Evolutionary conservation across 257 asterid genomes (phyloP).

Genomic region (Solanum chilense): DNA sequence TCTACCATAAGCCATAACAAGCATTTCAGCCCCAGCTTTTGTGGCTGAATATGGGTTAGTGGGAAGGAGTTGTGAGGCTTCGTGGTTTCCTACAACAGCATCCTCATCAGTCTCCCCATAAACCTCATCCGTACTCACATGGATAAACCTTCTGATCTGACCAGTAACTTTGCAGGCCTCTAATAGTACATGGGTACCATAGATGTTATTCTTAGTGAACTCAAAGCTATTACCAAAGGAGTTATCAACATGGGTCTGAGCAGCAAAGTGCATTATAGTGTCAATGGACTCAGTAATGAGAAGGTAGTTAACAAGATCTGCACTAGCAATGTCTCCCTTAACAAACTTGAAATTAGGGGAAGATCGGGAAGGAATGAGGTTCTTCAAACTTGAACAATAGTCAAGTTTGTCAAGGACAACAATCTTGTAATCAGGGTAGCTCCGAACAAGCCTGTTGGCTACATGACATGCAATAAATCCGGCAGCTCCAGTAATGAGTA

Average conservation of each 20-base stretch:
- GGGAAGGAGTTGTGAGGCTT: conserved; percentile 18
- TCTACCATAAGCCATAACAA: conserved; percentile 17
- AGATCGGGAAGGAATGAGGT: conserved; percentile 6
- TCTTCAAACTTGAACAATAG: conserved; percentile 13
- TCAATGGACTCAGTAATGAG: conserved; percentile 13
- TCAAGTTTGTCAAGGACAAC: conserved; percentile 15
- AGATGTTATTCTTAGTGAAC: conserved; percentile 15
- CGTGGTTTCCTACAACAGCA: conserved; percentile 15
- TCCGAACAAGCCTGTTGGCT: conserved; percentile 7
- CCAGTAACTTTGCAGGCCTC: conserved; percentile 16
- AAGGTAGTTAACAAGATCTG: conserved; percentile 11
- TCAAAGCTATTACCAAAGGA: conserved; percentile 14
- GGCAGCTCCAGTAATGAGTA: conserved; percentile 14
- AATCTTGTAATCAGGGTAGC: conserved; percentile 13
- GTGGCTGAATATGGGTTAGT: conserved; percentile 18
- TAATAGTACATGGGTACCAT: conserved; percentile 13
- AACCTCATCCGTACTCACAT: conserved; percentile 11
- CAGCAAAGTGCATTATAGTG: conserved; percentile 18
- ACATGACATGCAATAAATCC: conserved; percentile 20
- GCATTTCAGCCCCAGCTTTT: conserved; percentile 16
- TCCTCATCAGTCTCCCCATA: conserved; percentile 16
- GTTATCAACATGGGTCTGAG: conserved; percentile 13
- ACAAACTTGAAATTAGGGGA: conserved; percentile 16
- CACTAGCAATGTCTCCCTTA: conserved; percentile 16
- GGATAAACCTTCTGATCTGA: conserved; percentile 10